Evolutionary conservation across 345 rosid species (phyloP).

Genomic region (Eucalyptus albens): DNA sequence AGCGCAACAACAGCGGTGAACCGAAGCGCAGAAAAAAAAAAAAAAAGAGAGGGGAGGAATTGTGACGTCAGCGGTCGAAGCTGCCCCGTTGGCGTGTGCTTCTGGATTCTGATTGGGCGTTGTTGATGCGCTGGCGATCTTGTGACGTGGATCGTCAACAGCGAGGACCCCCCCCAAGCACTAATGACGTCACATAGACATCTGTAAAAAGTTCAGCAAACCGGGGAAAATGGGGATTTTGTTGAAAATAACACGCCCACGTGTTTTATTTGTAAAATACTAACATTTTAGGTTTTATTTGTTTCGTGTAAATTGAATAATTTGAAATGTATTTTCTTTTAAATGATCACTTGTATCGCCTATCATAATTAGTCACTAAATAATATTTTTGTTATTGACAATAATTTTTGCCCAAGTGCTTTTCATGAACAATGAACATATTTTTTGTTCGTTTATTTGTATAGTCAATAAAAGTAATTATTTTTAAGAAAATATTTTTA

Average conservation of each 20-base stretch:
- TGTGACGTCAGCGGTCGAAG: background rate
- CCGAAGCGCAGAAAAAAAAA: background rate
- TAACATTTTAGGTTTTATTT: background rate
- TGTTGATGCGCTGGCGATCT: background rate
- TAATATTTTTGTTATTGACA: no score
- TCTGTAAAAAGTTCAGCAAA: background rate
- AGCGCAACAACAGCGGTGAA: background rate
- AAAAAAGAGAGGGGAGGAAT: background rate
- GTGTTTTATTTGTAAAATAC: background rate
- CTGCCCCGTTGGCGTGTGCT: background rate
- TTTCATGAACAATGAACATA: no score
- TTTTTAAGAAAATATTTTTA: no score
- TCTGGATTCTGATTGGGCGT: background rate
- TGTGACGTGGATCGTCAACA: background rate
- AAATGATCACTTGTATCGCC: fast-evolving
- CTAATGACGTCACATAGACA: background rate
- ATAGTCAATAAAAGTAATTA: no score
- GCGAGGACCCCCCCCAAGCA: background rate
- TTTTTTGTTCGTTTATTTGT: no score
- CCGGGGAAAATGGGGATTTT: background rate
- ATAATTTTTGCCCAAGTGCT: no score
- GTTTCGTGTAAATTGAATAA: background rate
- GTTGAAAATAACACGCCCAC: background rate
- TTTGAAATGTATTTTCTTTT: no score
- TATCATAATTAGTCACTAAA: no score